Base-by-base conservation (phyloP, 441 rosid species). In the Erodium chrysanthum region DNA sequence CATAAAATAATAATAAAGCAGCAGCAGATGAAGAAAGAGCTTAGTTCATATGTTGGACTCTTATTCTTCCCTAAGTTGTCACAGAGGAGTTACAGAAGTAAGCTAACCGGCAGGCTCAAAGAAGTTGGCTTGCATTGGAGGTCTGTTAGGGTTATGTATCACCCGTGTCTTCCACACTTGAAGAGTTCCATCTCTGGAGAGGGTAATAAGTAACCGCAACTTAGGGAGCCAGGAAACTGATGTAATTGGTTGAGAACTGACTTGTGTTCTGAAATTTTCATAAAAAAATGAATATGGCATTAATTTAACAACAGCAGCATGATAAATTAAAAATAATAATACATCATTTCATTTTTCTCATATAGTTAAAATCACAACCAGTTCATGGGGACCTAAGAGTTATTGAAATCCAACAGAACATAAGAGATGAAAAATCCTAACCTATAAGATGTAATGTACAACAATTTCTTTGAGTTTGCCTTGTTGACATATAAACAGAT, bases 81-180 rank as follows among this genome's bases (percentile, higher is more conserved):
- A 44, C 1, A 44, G 44, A 67, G 52, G 48, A 46, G 50, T 2
- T 5, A 42, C 10, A 25, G 70, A 64, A 12, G 66, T 17, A 59
- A 59, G 40, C 40, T 80, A 71, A 92, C 98, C 90, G 52, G 98
- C 96, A 75, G 96, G 79, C 81, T 95, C 98, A 78, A 95, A 95
- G 78, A 95, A 95, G 77, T 86, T 89, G 65, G 96, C 88, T 84
- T 85, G 97, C 83, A 87, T 85, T 2, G 97, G 89, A 78, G 99
- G 96, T 71, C 91, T 86, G 77, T 89, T 92, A 42, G 98, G 97
- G 82, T 95, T 89, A 54, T 87, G 80, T 17, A 81, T 79, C 70
- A 84, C 83, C 52, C 97, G 80, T 56, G 97, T 92, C 80, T 88
- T 95, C 98, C 99, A 95, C 48, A 88, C 97, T 79, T 95, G 97